Base-by-base conservation (phyloP, 257 asterid species). In the Eucommia ulmoides region DNA sequence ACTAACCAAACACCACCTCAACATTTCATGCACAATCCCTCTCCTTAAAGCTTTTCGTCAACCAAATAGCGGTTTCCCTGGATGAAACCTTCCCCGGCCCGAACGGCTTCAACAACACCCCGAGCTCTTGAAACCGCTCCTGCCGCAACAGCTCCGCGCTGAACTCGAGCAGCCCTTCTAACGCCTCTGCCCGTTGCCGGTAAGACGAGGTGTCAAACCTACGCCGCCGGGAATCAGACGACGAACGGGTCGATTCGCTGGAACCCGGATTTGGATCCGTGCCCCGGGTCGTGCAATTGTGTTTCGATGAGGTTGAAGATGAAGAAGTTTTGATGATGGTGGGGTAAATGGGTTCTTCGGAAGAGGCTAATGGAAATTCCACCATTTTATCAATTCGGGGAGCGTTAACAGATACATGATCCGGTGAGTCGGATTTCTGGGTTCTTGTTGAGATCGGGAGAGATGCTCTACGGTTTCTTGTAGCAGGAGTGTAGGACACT, bases 1-100 rank as follows among this genome's bases (percentile, higher is more conserved):
- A 5, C 38, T 29, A 29, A 29, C 38, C 12, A 29, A 5, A 17
- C 51, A 54, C n/a, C 33, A 25, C 26, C 20, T 26, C 45, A 22
- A 17, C 10, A 33, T 11, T 26, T 46, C 46, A 46, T 20, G n/a
- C 23, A 49, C 42, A 38, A 51, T 24, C 63, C 18, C 72, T 77
- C 77, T 64, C 94, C 78, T 86, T 91, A 71, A 91, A 83, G 64
- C 97, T 91, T 81, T 86, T 91, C 41, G 89, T 73, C 67, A 91
- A 72, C 99, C 99, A 91, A 56, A 91, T 91, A 0, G 97, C 99
- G 2, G 95, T 91, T 50, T 91, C 99, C 46, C 99, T 62, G 0
- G 97, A 95, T 24, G 96, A 86, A 29, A 74, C 99, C 72, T 86
- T 91, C 55, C 77, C 95, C 0, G 77, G 81, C 12, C 99, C 99